Percentiles rank a stretch among this genome's conserved stretches.
Conservation (phyloP, 2,329 filamentous ascomycete genomes). For the Neopestalotiopsis sp. region DNA sequence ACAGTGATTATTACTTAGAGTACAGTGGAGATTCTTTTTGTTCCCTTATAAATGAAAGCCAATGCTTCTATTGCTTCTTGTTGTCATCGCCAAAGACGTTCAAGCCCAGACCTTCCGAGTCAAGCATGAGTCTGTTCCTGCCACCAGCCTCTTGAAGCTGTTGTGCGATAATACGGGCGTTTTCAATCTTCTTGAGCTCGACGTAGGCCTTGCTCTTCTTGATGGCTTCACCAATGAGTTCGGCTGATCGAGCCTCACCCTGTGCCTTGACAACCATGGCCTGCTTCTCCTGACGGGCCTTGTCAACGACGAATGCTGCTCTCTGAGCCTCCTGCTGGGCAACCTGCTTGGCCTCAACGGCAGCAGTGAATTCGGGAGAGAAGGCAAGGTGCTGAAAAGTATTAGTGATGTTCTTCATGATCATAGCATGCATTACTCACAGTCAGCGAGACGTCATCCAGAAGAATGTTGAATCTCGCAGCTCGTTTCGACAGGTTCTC, state of each 20-base stretch:
- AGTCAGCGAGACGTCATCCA: constrained; percentile 97
- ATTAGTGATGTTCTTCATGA: constrained; percentile 29
- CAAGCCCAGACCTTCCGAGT: constrained; percentile 87
- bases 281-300: constrained; percentile 99
- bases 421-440: constrained; percentile 53
- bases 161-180: constrained; percentile 85
- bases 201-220: constrained; percentile 99
- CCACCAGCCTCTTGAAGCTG: constrained; percentile 85
- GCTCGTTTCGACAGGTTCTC: constrained; percentile 92
- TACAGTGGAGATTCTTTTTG: constrained; percentile 43
- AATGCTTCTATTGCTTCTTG: constrained; percentile 45
- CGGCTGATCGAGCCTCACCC: constrained; percentile 97
- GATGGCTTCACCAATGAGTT: constrained; percentile 98
- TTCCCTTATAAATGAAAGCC: constrained; percentile 21
- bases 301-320: constrained; percentile 97
- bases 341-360: constrained; percentile 76
- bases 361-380: constrained; percentile 76
- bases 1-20: constrained; percentile 35
- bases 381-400: constrained; percentile 68
- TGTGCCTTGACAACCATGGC: constrained; percentile 97
- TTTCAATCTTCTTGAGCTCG: constrained; percentile 97
- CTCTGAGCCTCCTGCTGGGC: constrained; percentile 93
- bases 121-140: constrained; percentile 93
- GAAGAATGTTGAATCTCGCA: constrained; percentile 93
- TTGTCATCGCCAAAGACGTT: constrained; percentile 71